These are phyloP conservation scores for Neonectria punicea DNA, from an alignment of 2,329 filamentous ascomycete species.

Conservation along the genomic window DNA sequence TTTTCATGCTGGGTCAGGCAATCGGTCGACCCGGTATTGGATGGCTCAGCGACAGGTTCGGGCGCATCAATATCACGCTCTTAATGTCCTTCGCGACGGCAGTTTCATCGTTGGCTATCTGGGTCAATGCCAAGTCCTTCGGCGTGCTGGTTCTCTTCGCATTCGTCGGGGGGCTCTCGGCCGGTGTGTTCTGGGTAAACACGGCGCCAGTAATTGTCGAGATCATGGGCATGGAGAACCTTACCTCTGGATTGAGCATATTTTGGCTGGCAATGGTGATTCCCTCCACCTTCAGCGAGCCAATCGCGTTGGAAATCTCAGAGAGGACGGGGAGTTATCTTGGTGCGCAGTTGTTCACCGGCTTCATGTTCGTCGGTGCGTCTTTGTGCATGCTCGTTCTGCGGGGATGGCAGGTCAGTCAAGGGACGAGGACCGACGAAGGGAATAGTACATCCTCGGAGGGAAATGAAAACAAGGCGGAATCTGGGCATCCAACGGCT, in stretches of 20 bases:
- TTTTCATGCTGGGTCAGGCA: slow-evolving; percentile 72
- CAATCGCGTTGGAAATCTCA: slow-evolving; percentile 25
- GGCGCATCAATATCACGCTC: slow-evolving; percentile 70
- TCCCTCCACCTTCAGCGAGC: slow-evolving; percentile 26
- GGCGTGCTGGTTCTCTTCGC: slow-evolving; percentile 24
- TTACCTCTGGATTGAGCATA: slow-evolving; percentile 24
- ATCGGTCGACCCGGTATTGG: slow-evolving; percentile 69
- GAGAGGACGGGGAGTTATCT: slow-evolving; percentile 23
- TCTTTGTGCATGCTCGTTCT: slow-evolving; percentile 2
- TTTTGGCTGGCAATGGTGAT: slow-evolving; percentile 25
- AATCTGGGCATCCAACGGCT: neutral
- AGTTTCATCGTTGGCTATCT: slow-evolving; percentile 11
- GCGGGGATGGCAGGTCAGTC: slow-evolving; percentile 10
- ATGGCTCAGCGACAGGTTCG: slow-evolving; percentile 68
- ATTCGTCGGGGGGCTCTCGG: slow-evolving; percentile 1
- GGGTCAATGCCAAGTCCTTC: slow-evolving; percentile 23
- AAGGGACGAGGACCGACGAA: neutral
- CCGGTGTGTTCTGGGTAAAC: slow-evolving; percentile 28
- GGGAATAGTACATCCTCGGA: neutral
- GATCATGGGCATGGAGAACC: slow-evolving; percentile 14
- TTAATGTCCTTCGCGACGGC: slow-evolving; percentile 53
- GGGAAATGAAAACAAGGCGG: neutral
- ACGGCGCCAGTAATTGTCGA: slow-evolving; percentile 22
- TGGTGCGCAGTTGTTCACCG: slow-evolving; percentile 28
- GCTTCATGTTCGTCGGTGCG: slow-evolving; percentile 18